These are phyloP conservation scores for Ceratopteris richardii DNA, from an alignment of 75 land plant species.

Conservation along the genomic window DNA sequence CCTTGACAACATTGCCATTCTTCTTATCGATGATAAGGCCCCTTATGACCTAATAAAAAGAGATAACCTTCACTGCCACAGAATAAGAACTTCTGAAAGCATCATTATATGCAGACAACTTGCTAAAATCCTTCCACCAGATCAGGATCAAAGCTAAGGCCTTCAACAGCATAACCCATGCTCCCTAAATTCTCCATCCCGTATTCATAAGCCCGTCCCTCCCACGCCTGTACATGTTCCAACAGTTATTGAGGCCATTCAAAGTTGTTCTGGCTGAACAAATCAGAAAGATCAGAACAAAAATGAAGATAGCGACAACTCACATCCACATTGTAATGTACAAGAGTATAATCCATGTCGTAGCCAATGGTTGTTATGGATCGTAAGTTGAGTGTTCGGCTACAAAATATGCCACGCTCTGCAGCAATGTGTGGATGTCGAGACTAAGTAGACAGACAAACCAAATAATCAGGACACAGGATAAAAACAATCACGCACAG, in stretches of 20 bases:
- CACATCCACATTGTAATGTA: slow-evolving; percentile 94
- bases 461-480: no score
- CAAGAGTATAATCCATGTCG: slow-evolving; percentile 96
- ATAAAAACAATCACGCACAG: no score
- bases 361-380: slow-evolving; percentile 95
- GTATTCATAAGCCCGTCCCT: slow-evolving; percentile 94
- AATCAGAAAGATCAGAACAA: slow-evolving; percentile 10
- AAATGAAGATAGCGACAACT: slow-evolving; percentile 1
- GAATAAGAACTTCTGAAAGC: background rate
- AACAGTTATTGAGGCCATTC: no score
- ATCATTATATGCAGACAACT: slow-evolving; percentile 3
- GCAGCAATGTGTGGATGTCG: slow-evolving; percentile 57
- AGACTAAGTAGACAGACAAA: slow-evolving; percentile 49
- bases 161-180: slow-evolving; percentile 93
- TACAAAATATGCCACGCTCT: slow-evolving; percentile 85
- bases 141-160: slow-evolving; percentile 87
- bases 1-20: slow-evolving; percentile 91
- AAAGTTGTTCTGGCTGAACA: slow-evolving; percentile 5
- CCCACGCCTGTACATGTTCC: slow-evolving; percentile 68
- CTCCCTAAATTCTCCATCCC: slow-evolving; percentile 78
- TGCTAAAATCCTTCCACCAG: slow-evolving; percentile 35
- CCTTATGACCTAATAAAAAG: slow-evolving; percentile 65
- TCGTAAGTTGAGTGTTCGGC: slow-evolving; percentile 78
- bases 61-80: no score
- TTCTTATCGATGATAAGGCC: slow-evolving; percentile 96